Conservation (phyloP, 208 protist species). For the Crithidia thermophila region DNA sequence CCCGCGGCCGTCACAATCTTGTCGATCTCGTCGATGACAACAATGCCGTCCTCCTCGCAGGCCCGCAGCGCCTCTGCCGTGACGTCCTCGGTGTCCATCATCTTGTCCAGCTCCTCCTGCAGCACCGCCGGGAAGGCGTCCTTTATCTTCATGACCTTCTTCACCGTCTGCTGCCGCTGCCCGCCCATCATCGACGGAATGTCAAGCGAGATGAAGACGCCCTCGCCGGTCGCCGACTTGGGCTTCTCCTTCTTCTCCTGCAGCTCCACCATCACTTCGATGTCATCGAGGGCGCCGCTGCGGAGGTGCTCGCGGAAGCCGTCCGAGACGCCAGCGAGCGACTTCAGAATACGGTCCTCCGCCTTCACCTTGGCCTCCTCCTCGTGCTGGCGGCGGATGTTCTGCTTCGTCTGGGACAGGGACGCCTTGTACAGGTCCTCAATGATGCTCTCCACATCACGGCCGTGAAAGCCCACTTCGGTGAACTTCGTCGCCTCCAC, state of each 20-base stretch:
- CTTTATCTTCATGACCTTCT: slow-evolving; percentile 95
- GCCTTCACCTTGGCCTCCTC: slow-evolving; percentile 80
- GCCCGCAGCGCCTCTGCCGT: slow-evolving; percentile 93
- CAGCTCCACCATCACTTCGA: slow-evolving; percentile 93
- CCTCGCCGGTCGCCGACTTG: slow-evolving; percentile 77
- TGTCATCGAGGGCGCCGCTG: slow-evolving; percentile 91
- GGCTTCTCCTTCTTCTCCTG: slow-evolving; percentile 93
- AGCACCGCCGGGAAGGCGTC: slow-evolving; percentile 91
- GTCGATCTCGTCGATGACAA: slow-evolving; percentile 99
- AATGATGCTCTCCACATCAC: slow-evolving; percentile 98
- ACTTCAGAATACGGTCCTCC: slow-evolving; percentile 90
- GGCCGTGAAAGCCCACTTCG: slow-evolving; percentile 96
- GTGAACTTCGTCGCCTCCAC: slow-evolving; percentile 99
- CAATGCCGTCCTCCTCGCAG: slow-evolving; percentile 98
- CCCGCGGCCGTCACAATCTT: slow-evolving; percentile 96
- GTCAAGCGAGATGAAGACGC: slow-evolving; percentile 89
- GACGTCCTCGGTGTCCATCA: slow-evolving; percentile 94
- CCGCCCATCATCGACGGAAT: slow-evolving; percentile 81
- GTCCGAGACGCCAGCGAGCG: slow-evolving; percentile 88
- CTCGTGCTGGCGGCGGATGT: slow-evolving; percentile 89
- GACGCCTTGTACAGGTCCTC: slow-evolving; percentile 96
- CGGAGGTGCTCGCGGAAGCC: slow-evolving; percentile 94
- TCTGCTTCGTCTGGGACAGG: slow-evolving; percentile 92
- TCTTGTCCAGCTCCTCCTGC: slow-evolving; percentile 94
- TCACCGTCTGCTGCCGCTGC: slow-evolving; percentile 77